Evolutionary conservation across 225 moss, liverwort and hornwort species (phyloP).

Genomic region (Ulota crispa): DNA sequence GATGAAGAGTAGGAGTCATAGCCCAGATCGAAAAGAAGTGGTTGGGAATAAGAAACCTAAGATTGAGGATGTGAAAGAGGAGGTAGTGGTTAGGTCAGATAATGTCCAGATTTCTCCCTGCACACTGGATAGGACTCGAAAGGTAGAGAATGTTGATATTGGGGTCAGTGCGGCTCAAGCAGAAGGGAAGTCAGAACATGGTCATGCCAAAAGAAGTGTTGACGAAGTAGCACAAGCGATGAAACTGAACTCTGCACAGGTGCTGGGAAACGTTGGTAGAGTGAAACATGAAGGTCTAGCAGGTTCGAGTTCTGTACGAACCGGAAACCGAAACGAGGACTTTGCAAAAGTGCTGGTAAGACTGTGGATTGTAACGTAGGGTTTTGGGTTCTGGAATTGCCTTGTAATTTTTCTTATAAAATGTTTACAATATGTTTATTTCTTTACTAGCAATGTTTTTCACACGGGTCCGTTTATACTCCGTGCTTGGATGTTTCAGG

Average conservation of each 20-base stretch:
- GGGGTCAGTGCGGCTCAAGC: conserved; percentile 51
- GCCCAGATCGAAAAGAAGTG: conserved; percentile 12
- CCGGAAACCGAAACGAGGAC: conserved; percentile 24
- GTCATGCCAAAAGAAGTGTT: conserved; percentile 15
- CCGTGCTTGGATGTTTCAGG: conserved; percentile 45
- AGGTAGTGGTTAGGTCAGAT: conserved; percentile 7
- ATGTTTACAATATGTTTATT: background rate
- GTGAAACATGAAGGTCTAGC: conserved; percentile 5
- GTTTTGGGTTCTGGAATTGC: background rate
- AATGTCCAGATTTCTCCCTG: conserved; percentile 23
- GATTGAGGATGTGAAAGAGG: conserved; percentile 19
- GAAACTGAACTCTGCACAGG: conserved; percentile 28
- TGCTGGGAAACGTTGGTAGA: conserved; percentile 11
- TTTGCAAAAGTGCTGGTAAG: conserved; percentile 68
- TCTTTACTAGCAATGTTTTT: background rate
- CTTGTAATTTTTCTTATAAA: background rate
- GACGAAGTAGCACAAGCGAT: conserved; percentile 19
- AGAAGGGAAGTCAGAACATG: conserved; percentile 32
- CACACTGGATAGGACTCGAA: conserved; percentile 16
- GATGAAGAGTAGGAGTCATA: conserved; percentile 12
- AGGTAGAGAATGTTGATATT: conserved; percentile 44
- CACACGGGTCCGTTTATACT: background rate
- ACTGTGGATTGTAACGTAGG: background rate
- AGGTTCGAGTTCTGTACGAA: conserved; percentile 24
- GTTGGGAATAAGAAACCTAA: conserved; percentile 23